Evolutionary conservation across 345 rosid species (phyloP), one percentile per base, ranked within the genome.

Genomic region (Citrus glauca): DNA sequence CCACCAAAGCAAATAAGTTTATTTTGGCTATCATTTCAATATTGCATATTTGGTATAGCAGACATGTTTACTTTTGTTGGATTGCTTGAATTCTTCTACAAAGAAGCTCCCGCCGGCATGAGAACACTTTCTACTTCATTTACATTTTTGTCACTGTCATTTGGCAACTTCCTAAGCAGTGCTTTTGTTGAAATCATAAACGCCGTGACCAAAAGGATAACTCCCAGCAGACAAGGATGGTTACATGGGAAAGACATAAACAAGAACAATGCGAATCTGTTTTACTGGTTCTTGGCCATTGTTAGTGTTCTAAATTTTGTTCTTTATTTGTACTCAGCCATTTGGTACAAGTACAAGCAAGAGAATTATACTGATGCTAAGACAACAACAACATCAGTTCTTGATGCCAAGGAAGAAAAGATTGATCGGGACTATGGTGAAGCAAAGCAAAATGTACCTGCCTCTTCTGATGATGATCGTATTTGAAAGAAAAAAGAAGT

Each of bases 31-130:
- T 74, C 87, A 6, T 83, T 85, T 55, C 88, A 89, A 66, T 87
- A 63, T 30, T 80, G 78, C 10, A 77, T 83, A 22, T 83, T 85
- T 56, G 90, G 87, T 61, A 80, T 86, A 8, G 85, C 89, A 5
- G 90, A 89, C 72, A 87, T 85, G 86, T 89, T 89, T 70, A 85
- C 87, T 1, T 83, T 85, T 1, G 84, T 87, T 0, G 90, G 89
- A 9, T 73, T 86, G 37, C n/a, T 89, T 24, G 88, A 89, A 40
- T 88, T 86, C 76, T 86, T 87, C 78, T 85, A 87, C 74, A 84
- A 67, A 59, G 85, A 87, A 70, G 86, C 89, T 2, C 88, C 90
- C 0, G 69, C 24, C 0, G 78, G 87, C 61, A 85, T 89, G 90
- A 81, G 78, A 67, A 83, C 89, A 4, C 79, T 89, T 10, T 73